Base-by-base conservation (phyloP, 179 eudicot species). In the Actinidia arguta region DNA sequence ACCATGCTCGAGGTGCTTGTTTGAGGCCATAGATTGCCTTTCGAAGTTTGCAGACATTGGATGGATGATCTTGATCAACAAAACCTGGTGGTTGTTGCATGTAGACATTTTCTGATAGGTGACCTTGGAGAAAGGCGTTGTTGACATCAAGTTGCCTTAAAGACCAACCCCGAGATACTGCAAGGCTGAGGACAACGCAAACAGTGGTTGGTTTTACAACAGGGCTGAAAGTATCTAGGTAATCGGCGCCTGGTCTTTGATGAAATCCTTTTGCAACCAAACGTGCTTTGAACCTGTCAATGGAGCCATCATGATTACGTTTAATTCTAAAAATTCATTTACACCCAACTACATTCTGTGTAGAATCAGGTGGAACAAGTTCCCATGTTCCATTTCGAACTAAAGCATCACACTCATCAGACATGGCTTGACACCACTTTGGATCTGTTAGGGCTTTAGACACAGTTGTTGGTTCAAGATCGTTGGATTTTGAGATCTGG, bases 41-140 rank as follows among this genome's bases (percentile, higher is more conserved):
- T 1, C 3, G 14, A 14, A 62, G 71, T 24, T 50, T 20, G n/a
- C 72, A 78, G 8, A 78, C 72, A 78, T 59, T 14, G 3, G 36
- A 4, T 0, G 80, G 56, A 7, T 0, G 11, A 0, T 1, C 2
- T 3, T 8, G n/a, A 62, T 78, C 25, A 44, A 62, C 18, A 46
- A 78, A 78, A 4, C 80, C 39, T 6, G 17, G 56, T 20, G 80
- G 80, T 42, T 78, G 72, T 7, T 4, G 1, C 56, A 62, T 78
- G 25, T 42, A 61, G 2, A 78, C 72, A 3, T n/a, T n/a, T 8
- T 78, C 22, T 0, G 54, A 9, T 1, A 78, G 71, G 6, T 31
- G 2, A 1, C 69, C 72, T 8, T 63, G 80, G 7, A 78, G 42
- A 42, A 78, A 78, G 1, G 36, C 80, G 12, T 46, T 75, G 9